Evolutionary conservation across 176 grass and related monocot genomes (phyloP), one percentile per base, ranked within the genome.

Genomic region (Dendrocalamus sinicus): DNA sequence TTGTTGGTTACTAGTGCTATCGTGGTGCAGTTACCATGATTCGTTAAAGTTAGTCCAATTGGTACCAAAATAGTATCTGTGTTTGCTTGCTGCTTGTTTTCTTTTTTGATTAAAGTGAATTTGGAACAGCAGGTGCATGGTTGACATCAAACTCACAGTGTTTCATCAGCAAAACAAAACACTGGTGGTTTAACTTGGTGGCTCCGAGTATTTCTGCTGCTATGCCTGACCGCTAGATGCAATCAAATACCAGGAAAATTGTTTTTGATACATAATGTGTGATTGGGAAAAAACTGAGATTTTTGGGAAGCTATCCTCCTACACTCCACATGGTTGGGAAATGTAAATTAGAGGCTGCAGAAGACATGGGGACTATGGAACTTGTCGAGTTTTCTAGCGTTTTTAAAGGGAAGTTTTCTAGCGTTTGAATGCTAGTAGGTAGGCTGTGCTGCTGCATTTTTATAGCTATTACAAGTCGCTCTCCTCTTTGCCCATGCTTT

Each of bases 191-290:
- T 51, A 23, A 53, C 44, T 43, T n/a, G 4, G 58, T 81, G 46
- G 30, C 32, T 61, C 81, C 62, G 61, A 24, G 5, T 69, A 15
- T 64, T 69, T 62, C 57, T 41, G 16, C 43, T 76, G 32, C 53
- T 44, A 60, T 69, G 50, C 66, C 24, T 81, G 22, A 39, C 77
- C 70, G 40, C 37, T 53, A 52, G 35, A 32, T 62, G 44, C 70
- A 80, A 81, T 63, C 1, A 76, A 81, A 51, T 81, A 45, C 9
- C 40, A 70, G 16, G 3, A 76, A 66, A 81, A 75, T 73, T 40
- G 14, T 79, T 17, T 59, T 51, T 4, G 10, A 51, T 81, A 40
- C 9, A 19, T 67, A 46, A 48, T 51, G 15, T 22, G 40, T 7
- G 22, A 74, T 28, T 51, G 44, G 45, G 17, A 70, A 70, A 57